phyloP scores from a whole-genome alignment of 2,329 filamentous ascomycete species.

The Setomelanomma holmii region DNA sequence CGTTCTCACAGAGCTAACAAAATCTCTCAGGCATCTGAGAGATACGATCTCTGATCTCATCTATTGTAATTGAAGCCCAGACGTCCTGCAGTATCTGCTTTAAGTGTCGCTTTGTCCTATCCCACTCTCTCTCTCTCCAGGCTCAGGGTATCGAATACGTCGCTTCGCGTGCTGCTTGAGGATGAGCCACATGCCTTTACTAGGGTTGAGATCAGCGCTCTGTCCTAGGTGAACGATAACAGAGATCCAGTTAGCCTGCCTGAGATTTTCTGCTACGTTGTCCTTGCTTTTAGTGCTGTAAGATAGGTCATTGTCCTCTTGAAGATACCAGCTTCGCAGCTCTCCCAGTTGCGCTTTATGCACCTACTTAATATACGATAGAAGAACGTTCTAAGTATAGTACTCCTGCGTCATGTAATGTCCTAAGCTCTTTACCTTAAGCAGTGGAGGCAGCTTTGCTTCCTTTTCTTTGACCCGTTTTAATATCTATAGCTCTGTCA shows the following conservation, averaged over 20 bases:
- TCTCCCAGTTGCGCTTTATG: neutral
- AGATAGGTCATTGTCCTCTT: conserved; percentile 13
- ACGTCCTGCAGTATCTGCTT: no score
- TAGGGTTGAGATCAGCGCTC: conserved; percentile 12
- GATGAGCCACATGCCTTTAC: conserved; percentile 6
- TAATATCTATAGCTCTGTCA: neutral
- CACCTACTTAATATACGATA: no score
- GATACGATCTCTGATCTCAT: neutral
- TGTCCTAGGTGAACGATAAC: conserved; percentile 3
- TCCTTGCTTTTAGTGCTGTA: no score
- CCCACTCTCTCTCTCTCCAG: no score
- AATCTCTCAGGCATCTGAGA: neutral
- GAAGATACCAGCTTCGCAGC: conserved; percentile 1
- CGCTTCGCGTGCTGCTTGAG: conserved; percentile 5
- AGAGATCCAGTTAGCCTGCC: neutral
- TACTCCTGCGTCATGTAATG: conserved; percentile 2
- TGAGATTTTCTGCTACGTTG: neutral
- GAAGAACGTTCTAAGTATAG: conserved; percentile 6
- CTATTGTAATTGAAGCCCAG: no score
- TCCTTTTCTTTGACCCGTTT: neutral
- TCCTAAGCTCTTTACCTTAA: neutral
- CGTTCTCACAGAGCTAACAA: neutral
- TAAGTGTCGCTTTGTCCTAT: no score
- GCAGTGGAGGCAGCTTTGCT: neutral
- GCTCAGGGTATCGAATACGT: no score